Evolutionary conservation across 306 rosid genomes (phyloP).

Genomic region (Begonia fuchsioides): DNA sequence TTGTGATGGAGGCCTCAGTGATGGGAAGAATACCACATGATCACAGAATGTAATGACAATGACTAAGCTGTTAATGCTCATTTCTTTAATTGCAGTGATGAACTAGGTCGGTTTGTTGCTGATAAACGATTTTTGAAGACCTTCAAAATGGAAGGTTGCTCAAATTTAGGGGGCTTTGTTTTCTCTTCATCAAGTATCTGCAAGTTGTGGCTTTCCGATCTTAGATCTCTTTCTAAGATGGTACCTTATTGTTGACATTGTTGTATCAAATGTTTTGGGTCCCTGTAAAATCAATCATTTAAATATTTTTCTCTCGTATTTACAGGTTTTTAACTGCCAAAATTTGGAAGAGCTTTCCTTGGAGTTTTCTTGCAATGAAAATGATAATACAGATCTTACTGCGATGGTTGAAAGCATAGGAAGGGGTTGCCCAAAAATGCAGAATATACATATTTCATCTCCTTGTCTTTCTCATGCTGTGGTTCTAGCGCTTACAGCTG

Average conservation of each 20-base stretch:
- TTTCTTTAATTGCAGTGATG: slow-evolving; percentile 43
- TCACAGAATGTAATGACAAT: too few relatives aligned
- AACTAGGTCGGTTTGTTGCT: slow-evolving; percentile 75
- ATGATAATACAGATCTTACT: slow-evolving; percentile 53
- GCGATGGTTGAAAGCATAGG: slow-evolving; percentile 56
- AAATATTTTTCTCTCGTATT: slow-evolving; percentile 6
- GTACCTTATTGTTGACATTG: slow-evolving; percentile 26
- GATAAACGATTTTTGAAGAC: slow-evolving; percentile 63
- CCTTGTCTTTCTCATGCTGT: slow-evolving; percentile 64
- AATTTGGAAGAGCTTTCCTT: slow-evolving; percentile 75
- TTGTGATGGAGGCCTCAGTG: neutral
- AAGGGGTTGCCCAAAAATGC: slow-evolving; percentile 65
- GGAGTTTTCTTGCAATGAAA: slow-evolving; percentile 60
- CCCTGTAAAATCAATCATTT: neutral
- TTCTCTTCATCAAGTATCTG: slow-evolving; percentile 65
- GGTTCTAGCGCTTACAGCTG: slow-evolving; percentile 84
- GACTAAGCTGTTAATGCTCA: neutral
- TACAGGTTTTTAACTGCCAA: slow-evolving; percentile 76
- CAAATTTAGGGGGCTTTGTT: slow-evolving; percentile 55
- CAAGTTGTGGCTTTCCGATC: slow-evolving; percentile 87
- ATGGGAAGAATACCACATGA: too few relatives aligned
- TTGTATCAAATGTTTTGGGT: neutral
- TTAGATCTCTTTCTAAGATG: slow-evolving; percentile 70
- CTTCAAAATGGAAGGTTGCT: slow-evolving; percentile 91
- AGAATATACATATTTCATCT: slow-evolving; percentile 84